Evolutionary conservation across 2,329 filamentous ascomycete species (phyloP).

Genomic region (Xylaria sp.): DNA sequence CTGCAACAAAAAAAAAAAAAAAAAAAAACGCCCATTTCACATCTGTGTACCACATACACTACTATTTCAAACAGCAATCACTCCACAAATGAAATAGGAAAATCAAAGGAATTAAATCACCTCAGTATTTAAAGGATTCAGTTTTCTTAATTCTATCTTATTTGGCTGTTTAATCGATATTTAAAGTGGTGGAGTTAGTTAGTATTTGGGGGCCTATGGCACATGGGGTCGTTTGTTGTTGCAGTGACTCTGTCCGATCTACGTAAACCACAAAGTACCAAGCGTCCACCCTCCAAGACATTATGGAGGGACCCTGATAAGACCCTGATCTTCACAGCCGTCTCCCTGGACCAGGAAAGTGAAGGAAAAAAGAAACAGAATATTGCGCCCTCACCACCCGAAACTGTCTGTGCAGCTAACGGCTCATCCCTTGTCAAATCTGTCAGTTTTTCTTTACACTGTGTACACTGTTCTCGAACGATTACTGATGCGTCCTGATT

Average conservation of each 20-base stretch:
- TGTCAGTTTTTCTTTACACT: neutral
- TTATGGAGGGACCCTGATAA: constrained; percentile 19
- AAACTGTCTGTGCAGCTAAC: neutral
- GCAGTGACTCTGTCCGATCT: constrained; percentile 17
- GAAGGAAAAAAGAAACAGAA: neutral
- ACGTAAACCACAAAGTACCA: constrained; percentile 6
- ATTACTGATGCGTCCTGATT: neutral
- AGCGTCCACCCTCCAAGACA: constrained; percentile 12
- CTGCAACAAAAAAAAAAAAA: too few species aligned
- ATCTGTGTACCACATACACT: too few species aligned
- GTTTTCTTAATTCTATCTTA: too few species aligned
- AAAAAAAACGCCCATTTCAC: too few species aligned
- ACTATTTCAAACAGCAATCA: too few species aligned
- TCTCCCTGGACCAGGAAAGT: neutral
- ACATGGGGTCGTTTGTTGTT: too few species aligned
- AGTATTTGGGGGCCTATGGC: too few species aligned
- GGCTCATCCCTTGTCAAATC: neutral
- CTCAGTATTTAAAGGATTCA: too few species aligned
- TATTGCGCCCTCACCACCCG: neutral
- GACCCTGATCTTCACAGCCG: constrained; percentile 25
- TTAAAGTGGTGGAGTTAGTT: too few species aligned
- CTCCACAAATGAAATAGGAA: too few species aligned
- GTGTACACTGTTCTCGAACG: neutral
- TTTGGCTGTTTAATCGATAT: too few species aligned
- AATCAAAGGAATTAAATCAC: too few species aligned